Evolutionary conservation across 78 protist species (phyloP), one percentile per base, ranked within the genome.

Genomic region (Protostelium mycophagum): DNA sequence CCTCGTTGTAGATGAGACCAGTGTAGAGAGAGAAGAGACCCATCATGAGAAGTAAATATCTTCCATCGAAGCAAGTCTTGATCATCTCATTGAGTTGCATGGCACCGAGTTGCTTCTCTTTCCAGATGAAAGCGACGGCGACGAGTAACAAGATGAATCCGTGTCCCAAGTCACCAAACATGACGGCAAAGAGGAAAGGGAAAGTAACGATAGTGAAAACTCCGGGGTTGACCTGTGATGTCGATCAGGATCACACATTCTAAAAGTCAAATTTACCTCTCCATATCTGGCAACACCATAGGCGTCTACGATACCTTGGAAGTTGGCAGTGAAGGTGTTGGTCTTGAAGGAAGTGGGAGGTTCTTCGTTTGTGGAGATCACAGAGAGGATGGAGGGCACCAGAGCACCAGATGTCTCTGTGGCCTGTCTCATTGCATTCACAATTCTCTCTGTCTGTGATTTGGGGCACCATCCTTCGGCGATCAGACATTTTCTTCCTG

Each of bases 101-200:
- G 38, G 86, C 85, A n/a, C 73, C 39, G 36, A 95, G 85, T n/a
- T 93, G 91, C 93, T 95, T 96, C 94, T 97, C 99, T n/a, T 93
- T 51, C 84, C 35, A 0, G 90, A 94, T 16, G 51, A 99, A 83
- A n/a, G 35, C 39, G 10, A 63, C 0, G 34, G 97, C 98, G 34
- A 91, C 28, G 1, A 96, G 83, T 16, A 96, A 37, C 88, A 99
- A 63, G 83, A 98, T 34, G 73, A 93, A 0, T 35, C 99, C 99
- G 95, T 99, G 99, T 38, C 99, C 99, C 0, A 98, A 35, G 88
- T 99, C 99, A 36, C 99, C 99, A 91, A 97, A 99, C 99, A 99
- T 99, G 93, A 99, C 98, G 36, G 99, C 99, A 36, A 99, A 99
- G 31, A 99, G 94, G 98, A 98, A 99, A 38, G 99, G 99, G 98